Evolutionary conservation across 305 asterid species (phyloP).

Genomic region (Andrographis paniculata): DNA sequence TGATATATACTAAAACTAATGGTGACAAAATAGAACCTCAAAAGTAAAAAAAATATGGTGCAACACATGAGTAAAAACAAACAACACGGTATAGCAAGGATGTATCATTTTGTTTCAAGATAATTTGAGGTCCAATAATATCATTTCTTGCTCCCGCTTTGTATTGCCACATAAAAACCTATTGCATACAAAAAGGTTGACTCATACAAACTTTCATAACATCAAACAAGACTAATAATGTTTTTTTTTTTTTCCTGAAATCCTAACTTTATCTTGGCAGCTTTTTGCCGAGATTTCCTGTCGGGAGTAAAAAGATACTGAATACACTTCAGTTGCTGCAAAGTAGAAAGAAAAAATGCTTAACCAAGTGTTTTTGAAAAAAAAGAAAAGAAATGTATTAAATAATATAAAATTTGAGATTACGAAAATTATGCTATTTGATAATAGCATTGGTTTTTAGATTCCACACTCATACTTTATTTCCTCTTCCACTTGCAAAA

Average conservation of each 20-base stretch:
- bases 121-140: too few species aligned
- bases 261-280: slow-evolving; percentile 88
- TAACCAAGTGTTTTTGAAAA: too few species aligned
- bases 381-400: too few species aligned
- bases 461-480: slow-evolving; percentile 93
- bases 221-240: slow-evolving; percentile 17
- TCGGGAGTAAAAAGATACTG: slow-evolving; percentile 84
- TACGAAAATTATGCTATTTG: slow-evolving; percentile 92
- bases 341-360: slow-evolving; percentile 15
- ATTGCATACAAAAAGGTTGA: slow-evolving; percentile 32
- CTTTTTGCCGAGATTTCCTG: slow-evolving; percentile 94
- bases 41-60: slow-evolving; percentile 95
- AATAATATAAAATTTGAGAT: too few species aligned
- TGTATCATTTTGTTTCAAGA: too few species aligned
- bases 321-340: slow-evolving; percentile 94
- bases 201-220: slow-evolving; percentile 16
- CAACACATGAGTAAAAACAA: slow-evolving; percentile 90
- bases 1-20: too few species aligned
- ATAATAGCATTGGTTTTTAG: slow-evolving; percentile 77
- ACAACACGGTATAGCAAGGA: too few species aligned
- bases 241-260: slow-evolving; percentile 13
- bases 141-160: too few species aligned
- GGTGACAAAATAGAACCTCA: slow-evolving; percentile 62
- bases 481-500: slow-evolving; percentile 97
- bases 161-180: slow-evolving; percentile 95